phyloP scores from a whole-genome alignment of 805 yeast genomes.

The Lachancea cidri region DNA sequence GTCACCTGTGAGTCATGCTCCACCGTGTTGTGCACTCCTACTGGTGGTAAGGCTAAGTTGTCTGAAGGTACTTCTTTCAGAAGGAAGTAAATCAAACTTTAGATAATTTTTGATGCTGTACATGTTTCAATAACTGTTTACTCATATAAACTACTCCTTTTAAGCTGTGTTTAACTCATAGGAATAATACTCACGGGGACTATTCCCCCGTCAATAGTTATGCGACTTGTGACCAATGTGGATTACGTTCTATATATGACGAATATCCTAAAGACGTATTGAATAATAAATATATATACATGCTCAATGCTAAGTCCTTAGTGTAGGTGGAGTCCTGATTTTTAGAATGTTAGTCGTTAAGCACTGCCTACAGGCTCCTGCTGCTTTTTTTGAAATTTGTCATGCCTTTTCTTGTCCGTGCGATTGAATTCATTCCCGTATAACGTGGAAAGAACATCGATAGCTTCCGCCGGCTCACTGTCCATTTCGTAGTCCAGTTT shows the following conservation, averaged over 20 bases:
- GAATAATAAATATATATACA: conserved; percentile 1
- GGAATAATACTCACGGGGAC: not conserved
- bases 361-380: not conserved
- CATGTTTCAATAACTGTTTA: conserved; percentile 5
- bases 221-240: too few relatives aligned
- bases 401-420: conserved; percentile 7
- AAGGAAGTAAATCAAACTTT: conserved; percentile 67
- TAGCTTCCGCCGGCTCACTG: conserved; percentile 7
- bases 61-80: conserved; percentile 99
- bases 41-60: conserved; percentile 99
- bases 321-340: too few relatives aligned
- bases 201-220: too few relatives aligned
- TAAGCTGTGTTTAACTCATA: not conserved
- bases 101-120: conserved; percentile 11
- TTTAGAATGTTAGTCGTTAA: not conserved
- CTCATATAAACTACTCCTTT: conserved; percentile 3
- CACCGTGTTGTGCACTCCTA: conserved; percentile 96
- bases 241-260: too few relatives aligned
- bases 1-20: conserved; percentile 99
- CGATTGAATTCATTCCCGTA: conserved; percentile 16
- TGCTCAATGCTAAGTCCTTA: conserved; percentile 2
- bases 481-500: conserved; percentile 11
- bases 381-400: not conserved
- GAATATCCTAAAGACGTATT: too few relatives aligned
- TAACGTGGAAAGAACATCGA: conserved; percentile 14